Evolutionary conservation across 805 yeast genomes (phyloP), one percentile per base, ranked within the genome.

Genomic region (Zygoascus biomembranicola): DNA sequence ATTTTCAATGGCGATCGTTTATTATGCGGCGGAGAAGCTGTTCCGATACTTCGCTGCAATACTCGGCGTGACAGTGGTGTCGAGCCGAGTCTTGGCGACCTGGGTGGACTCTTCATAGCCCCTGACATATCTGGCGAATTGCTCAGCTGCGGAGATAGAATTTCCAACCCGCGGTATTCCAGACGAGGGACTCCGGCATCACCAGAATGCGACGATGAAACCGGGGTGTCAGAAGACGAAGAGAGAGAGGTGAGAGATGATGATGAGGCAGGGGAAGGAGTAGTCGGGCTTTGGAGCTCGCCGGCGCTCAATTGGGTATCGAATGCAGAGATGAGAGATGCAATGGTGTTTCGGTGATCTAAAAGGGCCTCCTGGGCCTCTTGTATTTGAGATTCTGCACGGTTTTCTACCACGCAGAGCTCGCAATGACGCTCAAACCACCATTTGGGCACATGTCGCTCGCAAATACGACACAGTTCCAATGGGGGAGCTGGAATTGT

Each of bases 351-450:
- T 26, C 78, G 75, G 52, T 88, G 96, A 52, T 90, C 97, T 2
- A 78, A 69, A 2, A 92, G 72, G 18, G 77, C 74, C 60, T 94
- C 98, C 59, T 92, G 96, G 47, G 82, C 73, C 37, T 75, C 60
- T 63, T 85, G 87, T 9, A 92, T 80, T 35, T 83, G 82, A 59
- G 89, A 90, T 63, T 84, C 90, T 10, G 86, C 79, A 61, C 82
- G 78, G 69, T 90, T 96, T 66, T 90, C 97, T 37, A 87, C 78
- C 31, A 87, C 74, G 62, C 99, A 94, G 47, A 87, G 71, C 63
- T 90, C 94, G 1, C 92, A 84, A 69, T 94, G 99, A 49, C 84
- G 78, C 61, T 92, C 99, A 42, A 94, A 74, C 85, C 95, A 94
- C 99, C 99, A 94, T 3, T 90, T 86, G 3, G 96, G 97, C n/a